These are phyloP conservation scores for Phytopythium boreale DNA, from an alignment of 352 stramenopile species.

Conservation along the genomic window DNA sequence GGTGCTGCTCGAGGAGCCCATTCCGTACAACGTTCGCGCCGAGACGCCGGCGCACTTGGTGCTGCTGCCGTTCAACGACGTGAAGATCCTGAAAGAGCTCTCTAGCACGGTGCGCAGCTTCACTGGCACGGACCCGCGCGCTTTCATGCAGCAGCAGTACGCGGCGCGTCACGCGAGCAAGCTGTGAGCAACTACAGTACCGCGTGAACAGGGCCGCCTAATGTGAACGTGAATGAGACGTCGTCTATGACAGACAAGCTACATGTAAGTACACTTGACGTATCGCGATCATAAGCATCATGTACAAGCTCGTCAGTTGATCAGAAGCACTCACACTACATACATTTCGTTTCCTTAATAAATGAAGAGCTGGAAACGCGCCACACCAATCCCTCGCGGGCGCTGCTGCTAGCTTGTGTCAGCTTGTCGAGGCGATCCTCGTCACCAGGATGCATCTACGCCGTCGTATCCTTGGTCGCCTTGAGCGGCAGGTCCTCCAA, in stretches of 20 bases:
- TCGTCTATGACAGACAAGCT: not conserved
- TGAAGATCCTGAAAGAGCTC: constrained; percentile 45
- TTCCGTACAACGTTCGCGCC: constrained; percentile 62
- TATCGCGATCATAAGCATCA: no score
- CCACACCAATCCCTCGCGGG: not conserved
- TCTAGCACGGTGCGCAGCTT: constrained; percentile 29
- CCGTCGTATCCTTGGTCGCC: constrained; percentile 22
- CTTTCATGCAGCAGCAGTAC: constrained; percentile 33
- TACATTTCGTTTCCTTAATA: constrained; percentile 10
- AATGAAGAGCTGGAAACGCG: not conserved
- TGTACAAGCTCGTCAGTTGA: no score
- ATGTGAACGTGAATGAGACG: not conserved
- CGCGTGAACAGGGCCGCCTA: not conserved
- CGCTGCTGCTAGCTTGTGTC: not conserved
- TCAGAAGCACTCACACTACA: not conserved
- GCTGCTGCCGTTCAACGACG: constrained; percentile 56
- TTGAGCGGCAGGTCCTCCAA: constrained; percentile 58
- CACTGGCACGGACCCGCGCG: constrained; percentile 22
- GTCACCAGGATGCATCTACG: not conserved
- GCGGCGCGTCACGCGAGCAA: constrained; percentile 35
- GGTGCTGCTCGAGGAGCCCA: constrained; percentile 65
- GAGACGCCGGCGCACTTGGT: constrained; percentile 60
- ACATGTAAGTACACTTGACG: no score
- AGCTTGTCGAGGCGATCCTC: not conserved
- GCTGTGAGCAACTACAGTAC: constrained; percentile 18